Evolutionary conservation across 1,284 basidiomycete genomes (phyloP), one percentile per base, ranked within the genome.

Genomic region (Lentinula novae-zelandiae): DNA sequence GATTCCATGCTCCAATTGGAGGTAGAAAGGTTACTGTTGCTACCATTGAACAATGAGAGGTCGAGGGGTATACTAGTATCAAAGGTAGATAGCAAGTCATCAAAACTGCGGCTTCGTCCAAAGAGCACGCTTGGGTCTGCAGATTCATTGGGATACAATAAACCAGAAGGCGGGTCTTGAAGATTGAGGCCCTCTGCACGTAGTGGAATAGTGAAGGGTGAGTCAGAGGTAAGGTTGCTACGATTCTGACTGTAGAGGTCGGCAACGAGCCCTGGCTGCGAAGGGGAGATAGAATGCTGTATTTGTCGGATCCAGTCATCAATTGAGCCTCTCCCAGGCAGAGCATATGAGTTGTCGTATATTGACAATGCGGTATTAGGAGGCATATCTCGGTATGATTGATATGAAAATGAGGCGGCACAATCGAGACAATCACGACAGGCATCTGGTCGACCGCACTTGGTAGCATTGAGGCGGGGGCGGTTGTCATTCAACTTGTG

Each of bases 371-470:
- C 67, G 15, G 74, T 71, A 62, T 73, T 68, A 34, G 70, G 67
- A 34, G 55, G 70, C 9, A 68, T 58, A 31, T 61, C 54, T 20
- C 72, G 65, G 7, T 75, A 73, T 6, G 73, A 65, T 9, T 79
- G 76, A 36, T 85, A 71, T 0, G 80, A 74, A 39, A 82, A 72
- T 55, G 84, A 60, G 17, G 51, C 79, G 55, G 82, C 79, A 68
- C 85, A 88, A 61, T 85, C 83, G 2, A 88, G 71, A 62, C 87
- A 89, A 22, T 81, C 76, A 1, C 73, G 71, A 62, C 87, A 88
- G 0, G 72, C 69, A 31, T 68, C 69, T 0, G 84, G 82, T 61
- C 82, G 80, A 1, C 67, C 64, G 64, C 83, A 82, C 0, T 73
- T 65, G 0, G 73, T 74, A 49, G 72, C 67, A 33, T 73, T 68